Conservation (phyloP, 495 filamentous ascomycete species). For the Penicillium coprophilum region DNA sequence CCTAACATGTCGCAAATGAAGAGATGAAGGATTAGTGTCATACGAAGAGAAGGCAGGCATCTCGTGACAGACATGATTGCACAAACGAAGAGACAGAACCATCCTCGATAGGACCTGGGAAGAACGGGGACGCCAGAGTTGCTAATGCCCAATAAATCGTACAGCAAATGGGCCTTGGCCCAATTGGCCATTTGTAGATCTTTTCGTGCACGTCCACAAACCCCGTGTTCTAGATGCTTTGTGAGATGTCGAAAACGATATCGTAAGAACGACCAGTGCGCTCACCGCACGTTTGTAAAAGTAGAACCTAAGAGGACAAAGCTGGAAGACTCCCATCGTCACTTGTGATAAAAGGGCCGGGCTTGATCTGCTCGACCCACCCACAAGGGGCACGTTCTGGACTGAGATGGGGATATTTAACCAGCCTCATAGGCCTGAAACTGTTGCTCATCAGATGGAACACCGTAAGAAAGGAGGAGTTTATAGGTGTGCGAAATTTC, state of each 20-base stretch:
- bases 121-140: not conserved
- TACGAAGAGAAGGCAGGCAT: not conserved
- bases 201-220: slow-evolving; percentile 40
- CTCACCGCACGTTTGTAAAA: slow-evolving; percentile 22
- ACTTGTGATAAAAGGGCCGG: slow-evolving; percentile 35
- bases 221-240: slow-evolving; percentile 32
- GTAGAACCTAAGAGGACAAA: slow-evolving; percentile 23
- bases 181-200: slow-evolving; percentile 63
- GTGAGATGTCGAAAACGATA: slow-evolving; percentile 21
- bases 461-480: slow-evolving; percentile 7
- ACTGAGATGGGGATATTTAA: not conserved
- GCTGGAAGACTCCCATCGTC: slow-evolving; percentile 45
- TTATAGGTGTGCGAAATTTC: too few species aligned
- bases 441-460: slow-evolving; percentile 21
- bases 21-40: not conserved
- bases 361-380: slow-evolving; percentile 57
- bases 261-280: slow-evolving; percentile 19
- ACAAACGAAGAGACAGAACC: not conserved
- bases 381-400: slow-evolving; percentile 42
- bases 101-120: not conserved
- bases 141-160: not conserved
- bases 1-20: not conserved
- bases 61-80: slow-evolving; percentile 5
- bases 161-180: slow-evolving; percentile 56
- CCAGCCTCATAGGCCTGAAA: slow-evolving; percentile 26